Base-by-base conservation (phyloP, 108 stramenopile genomes). In the Fistulifera solaris region DNA sequence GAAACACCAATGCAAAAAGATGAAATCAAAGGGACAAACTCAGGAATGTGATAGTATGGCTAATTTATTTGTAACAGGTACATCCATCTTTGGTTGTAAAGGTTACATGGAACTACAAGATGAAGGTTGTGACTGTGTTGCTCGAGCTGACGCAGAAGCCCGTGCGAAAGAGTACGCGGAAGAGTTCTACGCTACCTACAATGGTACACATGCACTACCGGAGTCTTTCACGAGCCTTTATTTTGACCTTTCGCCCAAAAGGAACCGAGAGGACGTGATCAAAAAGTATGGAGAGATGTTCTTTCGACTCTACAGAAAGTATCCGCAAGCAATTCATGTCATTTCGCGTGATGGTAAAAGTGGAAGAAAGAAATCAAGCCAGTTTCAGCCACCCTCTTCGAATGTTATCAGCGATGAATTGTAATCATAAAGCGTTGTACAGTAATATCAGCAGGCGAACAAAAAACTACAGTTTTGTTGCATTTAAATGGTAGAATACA, bases 41-140 rank as follows among this genome's bases (percentile, higher is more conserved):
- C 21, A 56, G 24, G 31, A 35, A 35, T 64, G 63, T 38, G 47
- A 57, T 16, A 26, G 44, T 25, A 43, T 55, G 56, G 63, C 63
- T 19, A 15, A 56, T n/a, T 43, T 54, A 19, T 64, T 56, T 41
- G 46, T 38, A 17, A 31, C 43, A 46, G 63, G 63, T 16, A 48
- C 48, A 5, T 42, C 54, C 16, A 64, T 64, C 42, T 64, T 64
- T 55, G 63, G 63, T 15, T 54, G 63, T 26, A 40, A 19, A 8
- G 54, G 54, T n/a, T 64, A 54, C 18, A 40, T 18, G 19, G 54
- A 56, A 7, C 40, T 64, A 27, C 63, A 64, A 48, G 39, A 40
- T 16, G 46, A 64, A 38, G 45, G 40, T 1, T 64, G 63, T 18
- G 63, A 64, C 11, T 64, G 63, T 56, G 22, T 64, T 1, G 8